A percentile compares a stretch with the other conserved stretches of the same genome.
Evolutionary conservation across 1,284 basidiomycete genomes (phyloP).

Genomic region (Austropuccinia psidii): DNA sequence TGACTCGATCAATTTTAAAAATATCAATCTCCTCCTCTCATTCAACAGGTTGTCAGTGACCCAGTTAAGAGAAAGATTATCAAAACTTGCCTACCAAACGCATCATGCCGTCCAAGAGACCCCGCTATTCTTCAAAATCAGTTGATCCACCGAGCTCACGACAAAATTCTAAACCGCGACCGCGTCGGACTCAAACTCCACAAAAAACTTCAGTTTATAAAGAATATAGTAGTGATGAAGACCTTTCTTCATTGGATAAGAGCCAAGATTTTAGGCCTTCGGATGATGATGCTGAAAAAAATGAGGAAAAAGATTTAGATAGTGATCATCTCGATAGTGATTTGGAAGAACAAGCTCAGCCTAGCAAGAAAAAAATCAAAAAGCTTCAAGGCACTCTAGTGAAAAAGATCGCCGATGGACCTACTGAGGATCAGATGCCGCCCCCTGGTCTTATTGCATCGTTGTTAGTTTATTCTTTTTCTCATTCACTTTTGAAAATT

Average conservation of each 20-base stretch:
- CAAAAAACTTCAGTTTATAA: neutral
- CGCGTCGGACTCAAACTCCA: neutral
- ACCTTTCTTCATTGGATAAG: neutral
- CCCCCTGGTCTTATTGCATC: slow-evolving; percentile 13
- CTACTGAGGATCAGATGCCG: slow-evolving; percentile 35
- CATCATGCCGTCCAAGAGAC: too few relatives aligned
- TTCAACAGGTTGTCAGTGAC: too few relatives aligned
- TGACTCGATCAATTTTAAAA: too few relatives aligned
- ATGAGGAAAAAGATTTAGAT: neutral
- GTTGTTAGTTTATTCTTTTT: slow-evolving; percentile 16
- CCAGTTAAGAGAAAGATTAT: too few relatives aligned
- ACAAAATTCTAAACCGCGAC: neutral
- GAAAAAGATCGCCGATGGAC: slow-evolving; percentile 15
- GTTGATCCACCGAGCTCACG: too few relatives aligned
- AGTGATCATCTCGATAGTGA: slow-evolving; percentile 27
- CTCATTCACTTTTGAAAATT: neutral
- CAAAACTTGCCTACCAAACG: too few relatives aligned
- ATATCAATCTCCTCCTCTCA: too few relatives aligned
- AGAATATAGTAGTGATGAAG: neutral
- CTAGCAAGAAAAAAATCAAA: slow-evolving; percentile 21
- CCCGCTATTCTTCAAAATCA: too few relatives aligned
- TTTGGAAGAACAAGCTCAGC: slow-evolving; percentile 8
- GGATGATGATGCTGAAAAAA: neutral
- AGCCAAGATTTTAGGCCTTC: neutral
- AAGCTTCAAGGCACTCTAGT: neutral